Base-by-base conservation (phyloP, 148 eudicot species). In the Camellia granthamiana region DNA sequence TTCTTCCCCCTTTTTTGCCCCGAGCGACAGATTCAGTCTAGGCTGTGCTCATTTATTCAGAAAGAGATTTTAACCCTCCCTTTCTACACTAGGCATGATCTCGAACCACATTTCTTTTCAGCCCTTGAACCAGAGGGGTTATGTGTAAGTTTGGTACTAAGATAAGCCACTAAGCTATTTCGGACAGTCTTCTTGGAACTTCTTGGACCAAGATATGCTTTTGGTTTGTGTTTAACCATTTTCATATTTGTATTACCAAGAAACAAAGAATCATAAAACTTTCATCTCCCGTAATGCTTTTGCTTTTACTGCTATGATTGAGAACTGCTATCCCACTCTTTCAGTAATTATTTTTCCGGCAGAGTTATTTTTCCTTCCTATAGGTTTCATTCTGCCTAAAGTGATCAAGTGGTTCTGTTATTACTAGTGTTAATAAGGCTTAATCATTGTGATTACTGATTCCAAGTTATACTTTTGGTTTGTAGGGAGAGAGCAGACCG, bases 401-500 rank as follows among this genome's bases (percentile, higher is more conserved):
- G 2, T 23, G 62, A 6, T 51, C 6, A 8, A 41, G 42, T 41
- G 21, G 23, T 56, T 38, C 30, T 54, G 5, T 23, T 41, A 4
- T 77, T 11, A 14, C 14, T 46, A 4, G 3, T 54, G 5, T 69
- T 69, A 16, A 18, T 49, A 47, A 7, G 6, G 18, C 7, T 49
- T 13, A 19, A 23, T 64, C 18, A 8, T 78, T 21, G 56, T 64
- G 69, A 55, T 68, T 21, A 52, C 19, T 58, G 74, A 75, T 81
- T 67, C 46, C 44, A 19, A 62, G 47, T 18, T 51, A 47, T 80
- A 59, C n/a, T 64, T 62, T 55, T 84, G 75, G 58, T 79, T 69
- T 85, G 78, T 82, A 94, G 98, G 95, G 97, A 91, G 84, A 94
- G 88, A 89, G 81, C 89, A 49, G 93, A 91, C 52, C 90, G 95